Percentiles rank a stretch among this genome's conserved stretches.
These are phyloP conservation scores for Cyclaneusma minus DNA, from an alignment of 2,329 filamentous ascomycete genomes.

Conservation along the genomic window DNA sequence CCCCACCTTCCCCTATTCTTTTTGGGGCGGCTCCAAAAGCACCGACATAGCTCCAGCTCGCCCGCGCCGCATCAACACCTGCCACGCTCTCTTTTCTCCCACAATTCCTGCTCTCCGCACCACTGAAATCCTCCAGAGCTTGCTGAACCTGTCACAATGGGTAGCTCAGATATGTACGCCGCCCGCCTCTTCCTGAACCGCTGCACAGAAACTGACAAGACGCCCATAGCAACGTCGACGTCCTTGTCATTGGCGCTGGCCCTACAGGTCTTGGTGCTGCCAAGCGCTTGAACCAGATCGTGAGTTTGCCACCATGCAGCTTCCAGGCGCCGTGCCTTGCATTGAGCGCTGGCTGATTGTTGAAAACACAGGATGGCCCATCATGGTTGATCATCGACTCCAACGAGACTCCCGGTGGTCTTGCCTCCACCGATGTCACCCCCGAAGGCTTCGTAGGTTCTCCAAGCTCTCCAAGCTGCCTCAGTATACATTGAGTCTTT, in stretches of 20 bases:
- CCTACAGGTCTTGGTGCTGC: constrained; percentile 95
- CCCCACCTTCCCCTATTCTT: no score
- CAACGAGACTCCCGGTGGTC: constrained; percentile 81
- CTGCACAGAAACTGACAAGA: no score
- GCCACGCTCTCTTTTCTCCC: no score
- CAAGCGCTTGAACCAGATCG: constrained; percentile 93
- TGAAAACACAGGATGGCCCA: constrained; percentile 52
- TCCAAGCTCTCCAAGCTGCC: constrained; percentile 5
- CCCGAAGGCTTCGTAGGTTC: constrained; percentile 88
- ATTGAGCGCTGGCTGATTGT: no score
- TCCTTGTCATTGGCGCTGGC: constrained; percentile 94
- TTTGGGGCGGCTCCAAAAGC: no score
- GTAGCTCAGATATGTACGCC: background rate
- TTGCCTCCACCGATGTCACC: constrained; percentile 89
- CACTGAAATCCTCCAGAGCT: no score
- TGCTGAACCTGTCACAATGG: background rate
- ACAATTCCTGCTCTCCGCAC: no score
- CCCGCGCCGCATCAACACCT: no score
- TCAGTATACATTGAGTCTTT: constrained; percentile 11
- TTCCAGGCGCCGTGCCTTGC: no score
- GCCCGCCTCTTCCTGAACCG: background rate
- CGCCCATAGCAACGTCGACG: constrained; percentile 65
- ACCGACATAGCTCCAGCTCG: no score
- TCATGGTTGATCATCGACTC: constrained; percentile 96
- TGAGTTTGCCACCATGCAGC: constrained; percentile 22